phyloP scores from a whole-genome alignment of 805 yeast species.

The Wickerhamiella musiphila region DNA sequence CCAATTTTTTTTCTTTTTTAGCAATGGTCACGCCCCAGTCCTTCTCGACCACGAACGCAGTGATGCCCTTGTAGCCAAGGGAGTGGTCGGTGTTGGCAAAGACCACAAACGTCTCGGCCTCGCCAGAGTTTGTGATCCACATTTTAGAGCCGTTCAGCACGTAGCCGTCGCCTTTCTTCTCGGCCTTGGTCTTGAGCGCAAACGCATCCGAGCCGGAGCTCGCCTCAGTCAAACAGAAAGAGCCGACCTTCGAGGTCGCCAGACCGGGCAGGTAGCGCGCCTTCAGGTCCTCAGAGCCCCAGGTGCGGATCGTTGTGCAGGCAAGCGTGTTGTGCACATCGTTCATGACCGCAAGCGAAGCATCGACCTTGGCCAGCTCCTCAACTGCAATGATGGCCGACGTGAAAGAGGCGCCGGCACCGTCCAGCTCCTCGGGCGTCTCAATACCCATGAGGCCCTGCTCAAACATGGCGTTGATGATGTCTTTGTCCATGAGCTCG shows the following conservation, averaged over 20 bases:
- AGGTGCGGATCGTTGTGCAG: conserved; percentile 25
- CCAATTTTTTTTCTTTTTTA: conserved; percentile 29
- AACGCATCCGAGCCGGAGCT: conserved; percentile 29
- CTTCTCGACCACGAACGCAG: conserved; percentile 27
- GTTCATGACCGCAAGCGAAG: conserved; percentile 26
- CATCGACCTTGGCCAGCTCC: conserved; percentile 29
- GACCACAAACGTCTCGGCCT: conserved; percentile 26
- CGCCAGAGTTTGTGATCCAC: conserved; percentile 31
- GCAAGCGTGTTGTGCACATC: conserved; percentile 31
- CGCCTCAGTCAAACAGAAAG: conserved; percentile 27
- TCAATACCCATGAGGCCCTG: conserved; percentile 30
- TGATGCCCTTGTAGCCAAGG: conserved; percentile 29
- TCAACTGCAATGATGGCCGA: conserved; percentile 29
- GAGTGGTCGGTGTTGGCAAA: conserved; percentile 27
- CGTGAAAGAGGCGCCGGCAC: conserved; percentile 29
- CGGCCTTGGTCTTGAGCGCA: conserved; percentile 26
- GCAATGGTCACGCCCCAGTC: conserved; percentile 26
- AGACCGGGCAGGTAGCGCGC: conserved; percentile 26
- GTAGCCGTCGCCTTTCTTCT: conserved; percentile 24
- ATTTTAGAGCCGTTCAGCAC: conserved; percentile 27
- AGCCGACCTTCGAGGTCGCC: conserved; percentile 23
- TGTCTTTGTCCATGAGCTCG: conserved; percentile 14
- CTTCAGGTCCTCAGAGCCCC: conserved; percentile 23
- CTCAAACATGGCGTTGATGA: conserved; percentile 18
- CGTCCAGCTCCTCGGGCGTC: conserved; percentile 30